phyloP scores from a whole-genome alignment of 2,329 filamentous ascomycete species.

The Sporothrix schenckii region DNA sequence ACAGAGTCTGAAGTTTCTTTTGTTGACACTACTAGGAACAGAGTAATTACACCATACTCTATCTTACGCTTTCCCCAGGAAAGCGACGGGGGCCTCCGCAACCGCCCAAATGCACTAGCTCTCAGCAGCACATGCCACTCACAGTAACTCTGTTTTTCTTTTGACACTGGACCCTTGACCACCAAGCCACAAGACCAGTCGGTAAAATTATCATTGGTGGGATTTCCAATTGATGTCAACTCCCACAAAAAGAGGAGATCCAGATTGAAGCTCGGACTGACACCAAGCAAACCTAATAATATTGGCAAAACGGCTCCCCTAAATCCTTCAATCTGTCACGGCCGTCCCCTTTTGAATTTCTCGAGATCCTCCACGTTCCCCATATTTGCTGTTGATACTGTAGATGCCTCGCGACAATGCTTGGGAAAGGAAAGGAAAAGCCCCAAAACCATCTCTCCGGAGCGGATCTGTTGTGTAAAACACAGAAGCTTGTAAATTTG shows the following conservation, averaged over 20 bases:
- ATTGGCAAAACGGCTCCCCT: background rate
- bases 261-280: background rate
- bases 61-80: too few species aligned
- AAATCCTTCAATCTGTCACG: background rate
- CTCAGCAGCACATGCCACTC: too few species aligned
- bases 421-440: too few species aligned
- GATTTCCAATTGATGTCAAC: constrained; percentile 5
- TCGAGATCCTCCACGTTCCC: background rate
- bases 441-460: too few species aligned
- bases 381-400: background rate
- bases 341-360: background rate
- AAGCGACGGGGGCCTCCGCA: too few species aligned
- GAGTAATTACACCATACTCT: too few species aligned
- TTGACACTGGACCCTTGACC: background rate
- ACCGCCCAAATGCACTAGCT: too few species aligned
- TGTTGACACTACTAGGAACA: too few species aligned
- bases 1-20: too few species aligned
- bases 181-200: background rate
- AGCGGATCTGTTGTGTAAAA: too few species aligned
- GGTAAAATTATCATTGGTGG: constrained; percentile 32
- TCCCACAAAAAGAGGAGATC: constrained; percentile 15
- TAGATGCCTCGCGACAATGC: background rate
- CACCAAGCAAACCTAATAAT: too few species aligned
- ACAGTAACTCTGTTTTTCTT: background rate
- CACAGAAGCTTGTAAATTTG: too few species aligned